Evolutionary conservation across 139 green algal species (phyloP).

Genomic region (Chlorella vulgaris): DNA sequence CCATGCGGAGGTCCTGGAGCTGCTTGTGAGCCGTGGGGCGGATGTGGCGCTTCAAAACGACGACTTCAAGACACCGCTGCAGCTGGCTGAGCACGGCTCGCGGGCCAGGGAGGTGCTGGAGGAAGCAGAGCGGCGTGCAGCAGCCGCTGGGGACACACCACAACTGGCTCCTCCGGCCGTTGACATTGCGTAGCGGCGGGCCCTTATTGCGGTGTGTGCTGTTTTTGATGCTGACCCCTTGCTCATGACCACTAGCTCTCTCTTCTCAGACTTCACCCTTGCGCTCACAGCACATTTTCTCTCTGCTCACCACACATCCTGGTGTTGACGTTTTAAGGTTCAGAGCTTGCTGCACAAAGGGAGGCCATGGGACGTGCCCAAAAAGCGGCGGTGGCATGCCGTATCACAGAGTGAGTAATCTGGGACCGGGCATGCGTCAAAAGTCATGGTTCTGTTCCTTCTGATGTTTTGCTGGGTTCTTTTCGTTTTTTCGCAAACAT

Average conservation of each 20-base stretch:
- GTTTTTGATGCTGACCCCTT: background rate
- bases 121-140: slow-evolving; percentile 1
- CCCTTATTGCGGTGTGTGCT: background rate
- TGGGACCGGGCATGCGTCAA: no score
- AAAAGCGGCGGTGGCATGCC: no score
- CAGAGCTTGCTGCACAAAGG: no score
- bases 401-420: no score
- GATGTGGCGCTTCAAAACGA: slow-evolving; percentile 33
- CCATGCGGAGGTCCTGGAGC: slow-evolving; percentile 3
- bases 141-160: background rate
- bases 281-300: no score
- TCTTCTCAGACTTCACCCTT: no score
- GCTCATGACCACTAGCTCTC: no score
- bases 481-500: background rate
- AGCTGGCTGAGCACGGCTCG: slow-evolving; percentile 27
- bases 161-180: background rate
- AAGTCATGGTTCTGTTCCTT: background rate
- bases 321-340: no score
- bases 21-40: slow-evolving; percentile 30
- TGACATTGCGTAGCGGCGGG: background rate
- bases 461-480: no score
- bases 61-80: slow-evolving; percentile 12
- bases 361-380: no score
- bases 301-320: no score
- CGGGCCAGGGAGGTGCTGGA: slow-evolving; percentile 9